Evolutionary conservation across 1,284 basidiomycete genomes (phyloP).

Genomic region (Vanrija pseudolonga): DNA sequence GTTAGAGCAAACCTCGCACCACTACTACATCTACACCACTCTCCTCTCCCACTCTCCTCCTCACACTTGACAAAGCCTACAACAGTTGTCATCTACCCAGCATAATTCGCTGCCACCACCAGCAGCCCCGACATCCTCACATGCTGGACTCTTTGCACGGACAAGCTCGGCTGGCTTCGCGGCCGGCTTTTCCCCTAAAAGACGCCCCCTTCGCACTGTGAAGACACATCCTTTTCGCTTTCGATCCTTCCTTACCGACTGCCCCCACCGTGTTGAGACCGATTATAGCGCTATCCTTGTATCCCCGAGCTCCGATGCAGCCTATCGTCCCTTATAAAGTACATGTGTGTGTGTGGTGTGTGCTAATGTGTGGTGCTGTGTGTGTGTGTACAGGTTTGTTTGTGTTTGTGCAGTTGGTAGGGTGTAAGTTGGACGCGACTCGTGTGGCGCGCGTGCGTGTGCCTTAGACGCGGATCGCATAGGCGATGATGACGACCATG

Average conservation of each 20-base stretch:
- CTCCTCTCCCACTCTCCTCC: background rate
- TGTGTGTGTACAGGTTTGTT: background rate
- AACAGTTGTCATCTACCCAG: constrained; percentile 1
- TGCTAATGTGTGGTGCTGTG: background rate
- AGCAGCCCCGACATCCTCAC: background rate
- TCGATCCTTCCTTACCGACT: constrained; percentile 8
- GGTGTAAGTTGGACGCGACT: no score
- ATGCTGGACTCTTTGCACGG: background rate
- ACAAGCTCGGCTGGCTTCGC: background rate
- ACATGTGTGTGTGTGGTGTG: background rate
- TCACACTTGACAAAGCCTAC: background rate
- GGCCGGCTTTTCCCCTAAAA: background rate
- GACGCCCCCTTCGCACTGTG: no score
- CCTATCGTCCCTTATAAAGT: background rate
- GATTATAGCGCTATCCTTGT: constrained; percentile 4
- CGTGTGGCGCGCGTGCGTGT: no score
- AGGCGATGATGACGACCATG: constrained; percentile 42
- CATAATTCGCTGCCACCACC: background rate
- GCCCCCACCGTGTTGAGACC: constrained; percentile 1
- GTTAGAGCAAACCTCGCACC: constrained; percentile 2
- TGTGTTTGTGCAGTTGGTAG: background rate
- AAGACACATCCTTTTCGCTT: constrained; percentile 7
- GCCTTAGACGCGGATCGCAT: constrained; percentile 32
- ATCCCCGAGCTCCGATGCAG: constrained; percentile 10
- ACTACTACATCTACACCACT: background rate